Conservation (phyloP, 2,329 filamentous ascomycete genomes). For the Penicillium sp. region DNA sequence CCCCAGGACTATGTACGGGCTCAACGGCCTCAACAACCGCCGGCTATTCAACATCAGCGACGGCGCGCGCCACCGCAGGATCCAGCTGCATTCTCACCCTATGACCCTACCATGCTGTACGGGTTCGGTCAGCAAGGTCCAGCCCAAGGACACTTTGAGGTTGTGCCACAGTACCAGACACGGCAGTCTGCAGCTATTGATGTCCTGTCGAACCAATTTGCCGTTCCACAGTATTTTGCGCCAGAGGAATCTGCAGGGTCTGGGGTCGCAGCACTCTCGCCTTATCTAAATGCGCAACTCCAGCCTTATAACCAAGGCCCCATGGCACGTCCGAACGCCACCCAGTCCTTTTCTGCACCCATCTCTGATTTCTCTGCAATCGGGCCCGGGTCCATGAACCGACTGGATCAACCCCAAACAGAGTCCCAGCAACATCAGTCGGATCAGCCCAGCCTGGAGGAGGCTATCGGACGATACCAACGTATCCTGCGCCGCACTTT, state of each 20-base stretch:
- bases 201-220: constrained; percentile 67
- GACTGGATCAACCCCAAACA: constrained; percentile 26
- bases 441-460: constrained; percentile 51
- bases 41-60: constrained; percentile 28
- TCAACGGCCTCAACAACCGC: constrained; percentile 38
- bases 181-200: constrained; percentile 75
- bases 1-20: constrained; percentile 57
- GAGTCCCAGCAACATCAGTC: constrained; percentile 23
- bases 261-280: constrained; percentile 55
- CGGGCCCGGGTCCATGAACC: constrained; percentile 34
- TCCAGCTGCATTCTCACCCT: constrained; percentile 24
- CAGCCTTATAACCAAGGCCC: constrained; percentile 60
- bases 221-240: constrained; percentile 71
- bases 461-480: constrained; percentile 65
- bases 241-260: constrained; percentile 63
- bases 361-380: constrained; percentile 50
- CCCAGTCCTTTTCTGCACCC: constrained; percentile 51
- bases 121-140: constrained; percentile 64
- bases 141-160: constrained; percentile 67
- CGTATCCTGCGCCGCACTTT: constrained; percentile 62
- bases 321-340: constrained; percentile 49
- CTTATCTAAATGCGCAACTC: constrained; percentile 65
- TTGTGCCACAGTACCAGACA: constrained; percentile 69
- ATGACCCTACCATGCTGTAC: constrained; percentile 72
- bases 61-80: constrained; percentile 50